Evolutionary conservation across 106 monocot species (phyloP), one percentile per base, ranked within the genome.

Genomic region (Chionographis japonica): DNA sequence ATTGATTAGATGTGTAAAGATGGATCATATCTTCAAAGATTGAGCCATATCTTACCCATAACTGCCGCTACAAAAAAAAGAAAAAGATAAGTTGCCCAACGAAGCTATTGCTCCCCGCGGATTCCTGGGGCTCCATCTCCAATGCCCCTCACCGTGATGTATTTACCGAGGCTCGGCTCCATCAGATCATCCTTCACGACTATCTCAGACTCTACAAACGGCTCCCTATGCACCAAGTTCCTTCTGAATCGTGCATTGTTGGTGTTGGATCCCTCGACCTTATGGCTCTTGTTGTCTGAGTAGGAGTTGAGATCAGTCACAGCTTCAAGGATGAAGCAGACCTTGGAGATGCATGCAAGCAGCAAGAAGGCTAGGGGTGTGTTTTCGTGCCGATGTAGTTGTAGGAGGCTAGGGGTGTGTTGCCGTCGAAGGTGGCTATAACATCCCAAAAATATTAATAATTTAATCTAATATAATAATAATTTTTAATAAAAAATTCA

Each of bases 101-200:
- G 10, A 85, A 75, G 66, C 90, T 98, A 56, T 98, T 98, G 79
- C 97, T 98, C 55, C 97, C 97, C 0, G 92, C 92, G 0, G 97
- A 98, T 57, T 98, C 97, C 58, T 93, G 87, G 4, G 89, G 97
- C 56, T 93, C 87, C 69, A 63, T 52, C 8, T 92, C 95, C n/a
- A n/a, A 70, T 35, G 5, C 70, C 85, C 41, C 84, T 74, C 56
- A 86, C 81, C 0, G 95, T 77, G 4, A 88, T 81, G 52, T 92
- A 92, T 66, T 74, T 97, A 59, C 84, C 86, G 15, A 92, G 70
- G 69, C 84, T 89, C 8, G 91, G 95, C 74, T 83, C 6, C n/a
- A n/a, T n/a, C n/a, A n/a, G n/a, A n/a, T n/a, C n/a, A n/a, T n/a
- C n/a, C n/a, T n/a, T n/a, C n/a, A 75, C 86, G 1, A 40, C 70